Conservation (phyloP, 768 basidiomycete genomes). For the Candolleomyces efflorescens region DNA sequence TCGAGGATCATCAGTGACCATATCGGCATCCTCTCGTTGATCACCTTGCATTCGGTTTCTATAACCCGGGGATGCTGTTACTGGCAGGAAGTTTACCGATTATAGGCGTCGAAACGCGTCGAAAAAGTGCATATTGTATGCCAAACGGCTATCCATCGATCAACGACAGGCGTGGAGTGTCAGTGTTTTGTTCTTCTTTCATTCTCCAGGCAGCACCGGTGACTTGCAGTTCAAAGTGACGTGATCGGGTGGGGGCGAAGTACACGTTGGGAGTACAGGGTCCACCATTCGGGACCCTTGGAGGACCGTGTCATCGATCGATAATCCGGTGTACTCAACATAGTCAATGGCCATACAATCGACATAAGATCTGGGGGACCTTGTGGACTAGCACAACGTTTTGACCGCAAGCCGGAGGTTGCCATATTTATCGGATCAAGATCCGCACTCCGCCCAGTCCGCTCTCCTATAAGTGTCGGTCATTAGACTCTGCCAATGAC, state of each 20-base stretch:
- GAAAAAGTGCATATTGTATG: neutral
- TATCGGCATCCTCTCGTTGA: neutral
- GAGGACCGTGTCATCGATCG: constrained; percentile 21
- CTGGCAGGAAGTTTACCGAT: constrained; percentile 3
- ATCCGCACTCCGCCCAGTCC: constrained; percentile 61
- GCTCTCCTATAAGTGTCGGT: constrained; percentile 39
- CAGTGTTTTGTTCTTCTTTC: neutral
- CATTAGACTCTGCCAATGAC: constrained; percentile 16
- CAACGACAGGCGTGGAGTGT: neutral
- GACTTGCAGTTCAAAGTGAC: constrained; percentile 11
- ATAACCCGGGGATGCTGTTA: constrained; percentile 2
- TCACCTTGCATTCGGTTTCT: neutral
- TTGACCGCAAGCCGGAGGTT: constrained; percentile 24
- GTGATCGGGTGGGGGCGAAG: constrained; percentile 6
- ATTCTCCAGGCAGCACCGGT: neutral
- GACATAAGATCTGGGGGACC: neutral
- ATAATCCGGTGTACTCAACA: constrained; percentile 14
- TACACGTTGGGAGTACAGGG: neutral
- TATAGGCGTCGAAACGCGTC: neutral
- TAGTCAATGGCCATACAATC: neutral
- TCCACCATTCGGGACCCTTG: constrained; percentile 6
- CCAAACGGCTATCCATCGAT: constrained; percentile 8
- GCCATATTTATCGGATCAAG: constrained; percentile 62
- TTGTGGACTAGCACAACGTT: constrained; percentile 4
- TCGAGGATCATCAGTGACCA: constrained; percentile 1